Evolutionary conservation across 768 basidiomycete genomes (phyloP), one percentile per base, ranked within the genome.

Genomic region (Amanita subjunquillea): DNA sequence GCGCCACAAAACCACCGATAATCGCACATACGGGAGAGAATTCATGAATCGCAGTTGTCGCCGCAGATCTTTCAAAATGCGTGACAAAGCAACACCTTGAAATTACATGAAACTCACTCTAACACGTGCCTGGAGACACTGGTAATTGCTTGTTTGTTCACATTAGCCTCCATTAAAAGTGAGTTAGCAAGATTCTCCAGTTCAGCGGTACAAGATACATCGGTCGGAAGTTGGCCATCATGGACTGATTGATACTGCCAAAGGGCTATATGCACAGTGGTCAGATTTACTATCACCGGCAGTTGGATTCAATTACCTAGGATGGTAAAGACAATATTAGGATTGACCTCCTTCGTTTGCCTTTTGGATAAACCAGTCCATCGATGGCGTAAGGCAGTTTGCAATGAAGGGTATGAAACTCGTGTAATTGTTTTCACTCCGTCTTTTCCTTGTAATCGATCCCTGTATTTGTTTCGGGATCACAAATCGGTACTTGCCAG

Each of bases 11-110:
- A 22, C 96, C 96, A 25, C 96, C 96, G 37, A 99, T 76, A 34
- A 99, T 87, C 1, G 96, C 96, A 63, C 92, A 91, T 1, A 92
- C 84, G 0, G 96, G 92, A 0, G 92, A 86, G 69, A 97, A 91
- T 63, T 95, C 92, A 64, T 87, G 82, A 17, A 70, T 67, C 6
- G 90, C 85, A n/a, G 85, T 82, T 12, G 71, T 75, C 4, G 83
- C 72, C 39, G 87, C 57, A n/a, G 79, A 71, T 57, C 93, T 96
- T 58, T 39, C 41, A 48, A 22, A 29, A 43, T 46, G 47, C 22
- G 44, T 20, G 49, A 49, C 53, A 39, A 48, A 52, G 30, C 53
- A 53, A 54, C 42, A 43, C 38, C 37, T 50, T 48, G 17, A 48
- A 52, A n/a, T 37, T 50, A 51, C 48, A 23, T 55, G 61, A 55